Evolutionary conservation across 2,329 filamentous ascomycete species (phyloP), one percentile per base, ranked within the genome.

Genomic region (Cercospora sp.): DNA sequence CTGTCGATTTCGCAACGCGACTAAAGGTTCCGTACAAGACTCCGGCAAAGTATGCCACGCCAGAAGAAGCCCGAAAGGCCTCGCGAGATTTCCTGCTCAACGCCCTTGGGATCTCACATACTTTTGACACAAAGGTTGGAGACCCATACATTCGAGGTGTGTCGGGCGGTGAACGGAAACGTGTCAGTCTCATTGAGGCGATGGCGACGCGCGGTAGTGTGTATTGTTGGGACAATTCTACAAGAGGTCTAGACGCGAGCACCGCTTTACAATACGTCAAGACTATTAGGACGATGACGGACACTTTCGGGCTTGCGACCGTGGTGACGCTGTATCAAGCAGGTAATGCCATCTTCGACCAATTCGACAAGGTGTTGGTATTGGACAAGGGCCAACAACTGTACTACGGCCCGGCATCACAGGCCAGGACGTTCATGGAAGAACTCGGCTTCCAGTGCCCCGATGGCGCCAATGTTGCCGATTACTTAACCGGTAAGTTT

Each of bases 301-400:
- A 90, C 68, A 83, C 88, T 1, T 79, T 86, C 6, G 86, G 87
- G 0, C 79, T 89, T 2, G 79, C 87, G 0, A 84, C 86, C 1
- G 86, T 90, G 53, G 86, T 89, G 16, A 89, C 88, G 0, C 81
- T 90, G 0, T 91, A 91, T 74, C 89, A 91, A 74, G 89, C 89
- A 4, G 87, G 88, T 7, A 89, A 91, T 64, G 87, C 85, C 23
- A 90, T 91, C 65, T 90, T 90, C 75, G 81, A 89, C 26, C 82
- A 88, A 0, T 91, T 91, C 74, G 88, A 91, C 75, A 91, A 91
- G 74, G 88, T 90, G 0, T 80, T 91, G 1, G 85, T 91, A 8
- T 82, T 91, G 2, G 88, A 91, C 57, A 84, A 87, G 64, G 89
- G 89, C 51, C 86, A 87, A 68, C 78, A 91, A 71, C 83, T 90